A percentile compares a stretch with the other conserved stretches of the same genome.
phyloP scores from a whole-genome alignment of 2,329 filamentous ascomycete species.

The Colletotrichum filicis region DNA sequence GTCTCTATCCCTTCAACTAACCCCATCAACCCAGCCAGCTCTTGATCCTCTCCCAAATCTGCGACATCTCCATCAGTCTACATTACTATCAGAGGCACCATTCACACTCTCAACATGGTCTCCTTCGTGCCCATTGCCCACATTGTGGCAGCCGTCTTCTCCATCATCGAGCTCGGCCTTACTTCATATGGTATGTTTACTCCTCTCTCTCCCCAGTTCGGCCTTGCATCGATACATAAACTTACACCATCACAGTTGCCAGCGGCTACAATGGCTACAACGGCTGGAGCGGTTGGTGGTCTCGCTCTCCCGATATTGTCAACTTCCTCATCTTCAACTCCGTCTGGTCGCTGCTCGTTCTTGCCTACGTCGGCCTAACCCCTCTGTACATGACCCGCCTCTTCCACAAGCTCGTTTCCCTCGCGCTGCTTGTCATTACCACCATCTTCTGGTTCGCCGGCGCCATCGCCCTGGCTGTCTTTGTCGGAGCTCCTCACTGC shows the following conservation, averaged over 20 bases:
- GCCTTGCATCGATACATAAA: not conserved
- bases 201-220: not conserved
- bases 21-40: not conserved
- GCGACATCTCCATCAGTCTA: not conserved
- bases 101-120: conserved; percentile 12
- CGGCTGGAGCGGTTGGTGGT: conserved; percentile 39
- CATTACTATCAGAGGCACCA: not conserved
- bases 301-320: conserved; percentile 62
- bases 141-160: conserved; percentile 73
- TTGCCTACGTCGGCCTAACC: conserved; percentile 76
- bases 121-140: conserved; percentile 51
- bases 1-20: not conserved
- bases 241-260: conserved; percentile 58
- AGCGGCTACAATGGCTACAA: conserved; percentile 50
- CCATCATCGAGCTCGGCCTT: conserved; percentile 80
- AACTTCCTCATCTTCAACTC: conserved; percentile 85
- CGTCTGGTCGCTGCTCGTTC: conserved; percentile 79
- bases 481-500: conserved; percentile 64
- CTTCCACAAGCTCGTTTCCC: conserved; percentile 73
- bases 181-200: conserved; percentile 71
- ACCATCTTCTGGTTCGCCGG: conserved; percentile 93
- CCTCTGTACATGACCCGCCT: conserved; percentile 70
- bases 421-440: conserved; percentile 77
- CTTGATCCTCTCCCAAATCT: not conserved
- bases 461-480: conserved; percentile 79